Evolutionary conservation across 2,329 filamentous ascomycete species (phyloP).

Genomic region (Ceratocystis destructans): DNA sequence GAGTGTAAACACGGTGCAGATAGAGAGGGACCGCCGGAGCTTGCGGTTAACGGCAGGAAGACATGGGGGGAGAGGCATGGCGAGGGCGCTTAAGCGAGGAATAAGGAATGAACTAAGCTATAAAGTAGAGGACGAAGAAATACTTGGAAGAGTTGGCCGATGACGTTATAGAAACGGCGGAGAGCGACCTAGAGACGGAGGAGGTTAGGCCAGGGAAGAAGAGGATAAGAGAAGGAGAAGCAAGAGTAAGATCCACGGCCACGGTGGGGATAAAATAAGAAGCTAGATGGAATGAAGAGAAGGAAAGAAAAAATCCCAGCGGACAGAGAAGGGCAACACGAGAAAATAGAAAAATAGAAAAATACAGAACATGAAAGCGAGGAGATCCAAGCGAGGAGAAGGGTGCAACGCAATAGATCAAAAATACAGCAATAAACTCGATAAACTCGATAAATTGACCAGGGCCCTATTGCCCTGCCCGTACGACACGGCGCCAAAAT

Average conservation of each 20-base stretch:
- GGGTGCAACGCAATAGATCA: background rate
- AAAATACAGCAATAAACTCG: background rate
- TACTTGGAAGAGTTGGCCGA: background rate
- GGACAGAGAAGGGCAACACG: background rate
- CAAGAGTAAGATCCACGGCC: background rate
- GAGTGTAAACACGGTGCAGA: slow-evolving; percentile 14
- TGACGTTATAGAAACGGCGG: background rate
- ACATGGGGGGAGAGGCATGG: slow-evolving; percentile 13
- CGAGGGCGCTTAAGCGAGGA: background rate
- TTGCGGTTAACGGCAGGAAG: slow-evolving; percentile 13
- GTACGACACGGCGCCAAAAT: background rate
- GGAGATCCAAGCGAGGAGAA: background rate
- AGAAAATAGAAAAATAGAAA: background rate
- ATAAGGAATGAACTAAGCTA: background rate
- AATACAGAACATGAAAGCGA: background rate
- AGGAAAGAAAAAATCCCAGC: background rate
- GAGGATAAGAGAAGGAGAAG: background rate
- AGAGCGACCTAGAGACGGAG: background rate
- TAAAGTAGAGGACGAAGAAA: background rate
- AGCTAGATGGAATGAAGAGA: background rate
- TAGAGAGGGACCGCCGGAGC: slow-evolving; percentile 14
- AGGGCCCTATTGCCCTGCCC: background rate
- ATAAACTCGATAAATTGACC: background rate
- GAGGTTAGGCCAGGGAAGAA: background rate
- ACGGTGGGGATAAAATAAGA: background rate